A percentile compares a stretch with the other conserved stretches of the same genome.
Evolutionary conservation across 495 filamentous ascomycete species (phyloP).

Genomic region (Lasiosphaeria miniovina): DNA sequence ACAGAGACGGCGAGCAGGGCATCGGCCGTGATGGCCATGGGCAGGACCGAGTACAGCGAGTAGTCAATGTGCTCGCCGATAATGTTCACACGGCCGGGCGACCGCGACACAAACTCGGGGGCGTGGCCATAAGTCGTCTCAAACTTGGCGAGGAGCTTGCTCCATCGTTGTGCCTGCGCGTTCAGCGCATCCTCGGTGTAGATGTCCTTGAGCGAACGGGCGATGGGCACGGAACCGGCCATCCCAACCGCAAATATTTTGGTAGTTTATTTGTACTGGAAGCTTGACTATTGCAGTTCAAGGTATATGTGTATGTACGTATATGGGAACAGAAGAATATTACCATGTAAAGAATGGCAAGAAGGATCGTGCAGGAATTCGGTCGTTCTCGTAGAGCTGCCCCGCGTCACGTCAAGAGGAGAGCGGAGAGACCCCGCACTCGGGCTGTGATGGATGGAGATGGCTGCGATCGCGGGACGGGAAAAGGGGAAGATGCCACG

Average conservation of each 20-base stretch:
- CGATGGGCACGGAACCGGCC: slow-evolving; percentile 57
- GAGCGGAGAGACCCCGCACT: no score
- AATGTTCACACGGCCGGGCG: slow-evolving; percentile 94
- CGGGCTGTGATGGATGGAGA: neutral
- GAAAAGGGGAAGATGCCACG: neutral
- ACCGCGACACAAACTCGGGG: slow-evolving; percentile 81
- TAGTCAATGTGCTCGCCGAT: slow-evolving; percentile 99
- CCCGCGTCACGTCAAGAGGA: no score
- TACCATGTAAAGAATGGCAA: neutral
- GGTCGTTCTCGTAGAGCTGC: no score
- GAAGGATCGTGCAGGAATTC: no score
- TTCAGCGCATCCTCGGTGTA: slow-evolving; percentile 62
- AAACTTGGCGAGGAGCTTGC: slow-evolving; percentile 68
- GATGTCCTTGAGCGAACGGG: slow-evolving; percentile 60
- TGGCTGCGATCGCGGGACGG: neutral
- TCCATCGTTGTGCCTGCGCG: slow-evolving; percentile 64
- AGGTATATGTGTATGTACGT: neutral
- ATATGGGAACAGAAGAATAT: neutral
- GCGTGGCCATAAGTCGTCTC: slow-evolving; percentile 63
- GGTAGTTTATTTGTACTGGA: neutral
- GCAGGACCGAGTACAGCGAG: slow-evolving; percentile 90
- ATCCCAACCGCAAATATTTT: slow-evolving; percentile 29
- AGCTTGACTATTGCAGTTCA: no score
- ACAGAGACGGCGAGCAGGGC: slow-evolving; percentile 81
- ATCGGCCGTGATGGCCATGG: slow-evolving; percentile 91